phyloP scores from a whole-genome alignment of 2,329 filamentous ascomycete species.

The Trichoderma sp. region DNA sequence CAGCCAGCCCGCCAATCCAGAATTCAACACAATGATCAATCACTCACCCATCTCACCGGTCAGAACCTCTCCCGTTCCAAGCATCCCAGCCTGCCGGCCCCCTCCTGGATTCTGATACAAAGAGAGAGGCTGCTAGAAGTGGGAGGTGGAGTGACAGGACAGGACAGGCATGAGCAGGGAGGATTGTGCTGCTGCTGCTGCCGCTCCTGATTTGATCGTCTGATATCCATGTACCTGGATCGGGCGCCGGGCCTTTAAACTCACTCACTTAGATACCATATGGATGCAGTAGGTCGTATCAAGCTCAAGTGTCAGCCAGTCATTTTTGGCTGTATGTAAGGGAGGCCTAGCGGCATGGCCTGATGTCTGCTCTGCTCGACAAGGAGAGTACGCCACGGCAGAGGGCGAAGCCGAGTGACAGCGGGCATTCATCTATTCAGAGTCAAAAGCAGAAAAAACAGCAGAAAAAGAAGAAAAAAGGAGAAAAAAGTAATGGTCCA shows the following conservation, averaged over 20 bases:
- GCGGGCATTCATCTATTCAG: not conserved
- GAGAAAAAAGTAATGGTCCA: constrained; percentile 9
- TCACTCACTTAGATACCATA: not conserved
- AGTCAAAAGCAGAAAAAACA: not conserved
- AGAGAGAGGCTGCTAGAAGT: no score
- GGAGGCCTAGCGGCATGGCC: not conserved
- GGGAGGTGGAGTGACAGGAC: no score
- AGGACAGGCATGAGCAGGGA: no score
- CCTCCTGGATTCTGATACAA: no score
- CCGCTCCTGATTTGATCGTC: not conserved
- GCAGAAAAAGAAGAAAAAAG: not conserved
- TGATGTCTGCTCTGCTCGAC: not conserved
- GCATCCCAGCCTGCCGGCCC: no score
- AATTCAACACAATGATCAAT: no score
- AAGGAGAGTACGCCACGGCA: not conserved
- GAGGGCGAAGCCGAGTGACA: not conserved
- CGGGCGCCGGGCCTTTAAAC: not conserved
- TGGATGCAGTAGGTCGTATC: not conserved
- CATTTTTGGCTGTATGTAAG: not conserved
- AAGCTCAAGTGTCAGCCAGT: not conserved
- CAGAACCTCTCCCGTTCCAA: no score
- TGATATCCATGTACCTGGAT: not conserved
- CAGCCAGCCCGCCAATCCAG: no score
- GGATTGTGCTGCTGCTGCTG: not conserved
- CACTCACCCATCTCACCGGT: no score